Evolutionary conservation across 306 rosid genomes (phyloP).

Genomic region (Cyclanthera cordifolia): DNA sequence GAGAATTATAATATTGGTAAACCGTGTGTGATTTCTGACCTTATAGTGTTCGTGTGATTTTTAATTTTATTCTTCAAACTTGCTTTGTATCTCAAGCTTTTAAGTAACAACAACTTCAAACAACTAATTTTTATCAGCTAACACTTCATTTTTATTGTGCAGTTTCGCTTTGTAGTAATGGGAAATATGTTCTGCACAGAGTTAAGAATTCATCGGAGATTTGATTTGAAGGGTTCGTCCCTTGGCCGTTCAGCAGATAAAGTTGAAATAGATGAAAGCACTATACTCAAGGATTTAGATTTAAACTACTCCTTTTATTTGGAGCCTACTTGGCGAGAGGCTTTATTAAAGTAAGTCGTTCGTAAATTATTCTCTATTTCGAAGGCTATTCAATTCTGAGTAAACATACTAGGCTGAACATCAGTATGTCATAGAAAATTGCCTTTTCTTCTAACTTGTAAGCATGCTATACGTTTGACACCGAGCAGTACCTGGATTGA

Average conservation of each 20-base stretch:
- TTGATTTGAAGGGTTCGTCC: conserved; percentile 92
- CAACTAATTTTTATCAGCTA: conserved; percentile 17
- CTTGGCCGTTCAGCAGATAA: conserved; percentile 95
- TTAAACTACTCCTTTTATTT: conserved; percentile 68
- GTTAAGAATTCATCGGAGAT: conserved; percentile 88
- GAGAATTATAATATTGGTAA: neutral
- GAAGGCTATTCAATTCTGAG: neutral
- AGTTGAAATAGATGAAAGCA: conserved; percentile 92
- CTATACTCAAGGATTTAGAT: conserved; percentile 94
- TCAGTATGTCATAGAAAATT: neutral
- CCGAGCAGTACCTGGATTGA: neutral
- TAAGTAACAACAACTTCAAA: conserved; percentile 11
- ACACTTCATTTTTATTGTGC: conserved; percentile 28
- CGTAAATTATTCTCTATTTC: conserved; percentile 4
- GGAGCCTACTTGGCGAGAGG: conserved; percentile 94
- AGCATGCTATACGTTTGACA: neutral
- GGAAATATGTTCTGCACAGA: conserved; percentile 99
- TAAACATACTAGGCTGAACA: neutral
- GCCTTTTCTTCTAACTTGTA: neutral
- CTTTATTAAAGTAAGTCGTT: conserved; percentile 56
- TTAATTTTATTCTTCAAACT: neutral
- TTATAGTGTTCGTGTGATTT: neutral
- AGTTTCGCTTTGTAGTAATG: conserved; percentile 99
- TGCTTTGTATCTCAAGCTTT: neutral
- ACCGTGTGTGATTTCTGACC: neutral